A percentile compares a stretch with the other conserved stretches of the same genome.
Conservation (phyloP, 1,284 basidiomycete genomes). For the Vanrija sp. region DNA sequence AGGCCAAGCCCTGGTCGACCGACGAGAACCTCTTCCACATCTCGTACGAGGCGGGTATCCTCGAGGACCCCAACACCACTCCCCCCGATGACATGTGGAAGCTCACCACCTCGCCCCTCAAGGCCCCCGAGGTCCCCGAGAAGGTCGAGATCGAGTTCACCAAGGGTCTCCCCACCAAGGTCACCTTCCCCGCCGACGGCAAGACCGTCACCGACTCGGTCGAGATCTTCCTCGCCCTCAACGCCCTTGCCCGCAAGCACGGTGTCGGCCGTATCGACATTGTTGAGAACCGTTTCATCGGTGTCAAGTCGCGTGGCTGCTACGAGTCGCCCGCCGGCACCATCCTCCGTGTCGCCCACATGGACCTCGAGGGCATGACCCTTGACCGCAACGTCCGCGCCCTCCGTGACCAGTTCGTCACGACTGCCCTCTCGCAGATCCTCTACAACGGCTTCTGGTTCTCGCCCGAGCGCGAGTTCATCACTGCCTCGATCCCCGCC, state of each 20-base stretch:
- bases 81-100: conserved; percentile 99
- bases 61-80: conserved; percentile 93
- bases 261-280: conserved; percentile 97
- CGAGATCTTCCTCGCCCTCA: conserved; percentile 89
- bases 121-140: conserved; percentile 78
- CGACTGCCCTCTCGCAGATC: conserved; percentile 81
- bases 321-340: conserved; percentile 97
- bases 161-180: conserved; percentile 78
- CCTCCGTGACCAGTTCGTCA: conserved; percentile 91
- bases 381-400: conserved; percentile 96
- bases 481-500: conserved; percentile 80
- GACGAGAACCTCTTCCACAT: conserved; percentile 99
- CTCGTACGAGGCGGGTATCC: conserved; percentile 98
- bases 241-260: conserved; percentile 88
- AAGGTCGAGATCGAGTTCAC: conserved; percentile 79
- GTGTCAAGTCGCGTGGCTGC: conserved; percentile 97
- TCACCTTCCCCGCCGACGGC: conserved; percentile 55
- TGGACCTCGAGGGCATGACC: conserved; percentile 95
- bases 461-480: conserved; percentile 94
- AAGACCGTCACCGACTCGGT: conserved; percentile 79
- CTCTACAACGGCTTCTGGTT: conserved; percentile 93
- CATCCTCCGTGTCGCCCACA: conserved; percentile 89
- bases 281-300: conserved; percentile 99
- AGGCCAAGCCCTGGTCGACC: conserved; percentile 98
- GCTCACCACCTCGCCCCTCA: conserved; percentile 78